phyloP scores from a whole-genome alignment of 805 yeast species.

The Candida orba region DNA sequence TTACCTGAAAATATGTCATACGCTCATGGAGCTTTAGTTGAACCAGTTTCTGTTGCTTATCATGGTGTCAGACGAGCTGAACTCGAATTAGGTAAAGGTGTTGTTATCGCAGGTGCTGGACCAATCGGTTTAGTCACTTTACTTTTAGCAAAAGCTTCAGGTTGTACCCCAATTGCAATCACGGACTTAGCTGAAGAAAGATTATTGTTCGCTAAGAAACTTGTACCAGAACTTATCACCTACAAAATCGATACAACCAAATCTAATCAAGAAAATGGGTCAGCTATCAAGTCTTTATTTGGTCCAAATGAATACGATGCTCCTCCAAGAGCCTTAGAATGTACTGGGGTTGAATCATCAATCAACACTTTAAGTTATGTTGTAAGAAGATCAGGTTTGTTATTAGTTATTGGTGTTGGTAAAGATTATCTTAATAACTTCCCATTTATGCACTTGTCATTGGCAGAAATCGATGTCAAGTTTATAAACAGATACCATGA shows the following conservation, averaged over 20 bases:
- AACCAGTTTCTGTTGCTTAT: conserved; percentile 47
- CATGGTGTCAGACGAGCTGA: conserved; percentile 45
- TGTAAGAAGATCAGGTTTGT: conserved; percentile 39
- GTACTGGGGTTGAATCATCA: conserved; percentile 47
- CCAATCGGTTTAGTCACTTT: conserved; percentile 11
- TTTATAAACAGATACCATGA: no score
- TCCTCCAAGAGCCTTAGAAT: conserved; percentile 42
- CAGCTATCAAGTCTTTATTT: conserved; percentile 28
- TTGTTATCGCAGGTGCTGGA: conserved; percentile 21
- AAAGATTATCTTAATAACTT: conserved; percentile 26
- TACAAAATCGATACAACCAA: conserved; percentile 32
- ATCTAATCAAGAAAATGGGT: conserved; percentile 31
- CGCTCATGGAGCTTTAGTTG: conserved; percentile 49
- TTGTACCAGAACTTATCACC: conserved; percentile 41
- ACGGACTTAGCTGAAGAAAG: conserved; percentile 41
- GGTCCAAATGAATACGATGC: conserved; percentile 30
- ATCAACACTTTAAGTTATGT: conserved; percentile 41
- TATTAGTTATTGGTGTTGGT: conserved; percentile 48
- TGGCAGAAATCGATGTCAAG: no score
- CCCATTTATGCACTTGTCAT: no score
- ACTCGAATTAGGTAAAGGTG: conserved; percentile 41
- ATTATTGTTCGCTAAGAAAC: conserved; percentile 37
- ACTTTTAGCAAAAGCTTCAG: conserved; percentile 12
- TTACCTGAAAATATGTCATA: conserved; percentile 37
- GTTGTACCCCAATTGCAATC: conserved; percentile 40